Evolutionary conservation across 805 yeast genomes (phyloP), one percentile per base, ranked within the genome.

Genomic region (Monosporozyma aquatica): DNA sequence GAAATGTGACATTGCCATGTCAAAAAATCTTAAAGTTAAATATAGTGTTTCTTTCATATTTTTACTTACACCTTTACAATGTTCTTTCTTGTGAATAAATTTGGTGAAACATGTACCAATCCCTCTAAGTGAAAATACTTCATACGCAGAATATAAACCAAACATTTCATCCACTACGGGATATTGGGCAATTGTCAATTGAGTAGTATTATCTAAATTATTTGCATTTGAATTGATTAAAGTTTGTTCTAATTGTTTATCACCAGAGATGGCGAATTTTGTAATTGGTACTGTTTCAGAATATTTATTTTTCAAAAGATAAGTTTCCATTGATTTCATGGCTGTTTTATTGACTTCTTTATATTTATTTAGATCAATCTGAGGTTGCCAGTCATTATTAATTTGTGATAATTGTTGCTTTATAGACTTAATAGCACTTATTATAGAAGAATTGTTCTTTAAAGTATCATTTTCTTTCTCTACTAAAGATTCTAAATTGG

Each of bases 11-110:
- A 50, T 42, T 41, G 55, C 54, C 42, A 55, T 47, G 43, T 61
- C 65, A 34, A 57, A 58, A 45, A 53, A 58, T 34, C 61, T 45
- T 15, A 61, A 40, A 9, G 58, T 44, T 9, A 61, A 25, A 42
- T 60, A 61, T 7, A 61, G 40, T 10, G 57, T 53, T 35, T 58
- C 59, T 63, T 44, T 47, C 36, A 43, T 71, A 67, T 47, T 82
- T 77, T 53, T 79, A 80, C 42, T 24, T 9, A 37, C 30, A 18
- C 30, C 40, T 6, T 21, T 25, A 25, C 23, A n/a, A 24, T 21
- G 20, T 38, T 37, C 35, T 32, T 36, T 35, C 25, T 25, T 32
- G 9, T 26, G 36, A 15, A 48, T 26, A 33, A 42, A 23, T 40
- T 47, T 43, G 23, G 53, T 55, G 38, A 52, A 51, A 26, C 52